Evolutionary conservation across 441 rosid genomes (phyloP).

Genomic region (Bruguiera hainesii): DNA sequence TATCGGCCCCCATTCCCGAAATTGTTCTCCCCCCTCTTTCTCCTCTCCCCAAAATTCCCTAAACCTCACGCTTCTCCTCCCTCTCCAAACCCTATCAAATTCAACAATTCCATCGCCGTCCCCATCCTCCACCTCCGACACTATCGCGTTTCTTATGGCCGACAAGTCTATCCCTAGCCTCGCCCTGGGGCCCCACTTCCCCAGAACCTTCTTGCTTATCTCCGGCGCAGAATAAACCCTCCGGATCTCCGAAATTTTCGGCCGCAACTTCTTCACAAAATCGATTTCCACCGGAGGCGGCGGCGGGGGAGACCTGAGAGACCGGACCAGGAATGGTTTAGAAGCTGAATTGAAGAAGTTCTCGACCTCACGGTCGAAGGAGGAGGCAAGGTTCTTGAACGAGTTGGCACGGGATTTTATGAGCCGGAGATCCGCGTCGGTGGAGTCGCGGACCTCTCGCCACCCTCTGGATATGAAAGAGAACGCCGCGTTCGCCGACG

Average conservation of each 20-base stretch:
- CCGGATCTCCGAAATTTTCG: slow-evolving; percentile 81
- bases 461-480: slow-evolving; percentile 80
- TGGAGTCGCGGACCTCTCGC: slow-evolving; percentile 86
- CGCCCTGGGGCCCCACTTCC: slow-evolving; percentile 81
- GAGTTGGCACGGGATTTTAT: slow-evolving; percentile 80
- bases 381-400: slow-evolving; percentile 72
- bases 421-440: slow-evolving; percentile 85
- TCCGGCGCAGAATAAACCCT: slow-evolving; percentile 95
- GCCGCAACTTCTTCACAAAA: slow-evolving; percentile 82
- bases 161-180: slow-evolving; percentile 75
- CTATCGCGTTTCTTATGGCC: slow-evolving; percentile 74
- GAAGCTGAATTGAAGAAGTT: slow-evolving; percentile 71
- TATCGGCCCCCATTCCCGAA: slow-evolving; percentile 77
- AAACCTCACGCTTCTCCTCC: slow-evolving; percentile 47
- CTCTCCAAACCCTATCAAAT: slow-evolving; percentile 45
- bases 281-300: slow-evolving; percentile 49
- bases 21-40: slow-evolving; percentile 38
- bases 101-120: slow-evolving; percentile 38
- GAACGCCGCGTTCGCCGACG: slow-evolving; percentile 62
- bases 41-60: slow-evolving; percentile 45
- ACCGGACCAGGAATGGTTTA: slow-evolving; percentile 47
- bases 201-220: slow-evolving; percentile 77
- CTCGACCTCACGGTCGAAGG: slow-evolving; percentile 86
- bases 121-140: slow-evolving; percentile 50
- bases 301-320: slow-evolving; percentile 37